Conservation (phyloP, 2,329 filamentous ascomycete species). For the Furcasterigmium furcatum region DNA sequence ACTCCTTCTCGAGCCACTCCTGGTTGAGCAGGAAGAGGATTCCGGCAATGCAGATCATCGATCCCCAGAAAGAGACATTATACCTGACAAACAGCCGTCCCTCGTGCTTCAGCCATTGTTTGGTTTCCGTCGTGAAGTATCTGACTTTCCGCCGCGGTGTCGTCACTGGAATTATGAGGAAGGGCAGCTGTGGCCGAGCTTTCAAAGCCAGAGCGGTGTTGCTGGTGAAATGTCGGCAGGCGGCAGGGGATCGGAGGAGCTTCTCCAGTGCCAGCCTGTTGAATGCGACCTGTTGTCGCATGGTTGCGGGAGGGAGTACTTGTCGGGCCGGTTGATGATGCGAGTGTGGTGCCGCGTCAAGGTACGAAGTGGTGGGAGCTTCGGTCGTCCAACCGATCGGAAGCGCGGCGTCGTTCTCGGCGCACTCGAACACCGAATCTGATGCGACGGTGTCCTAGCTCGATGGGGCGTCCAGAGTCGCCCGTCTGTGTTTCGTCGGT, state of each 20-base stretch:
- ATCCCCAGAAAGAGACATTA: slow-evolving; percentile 62
- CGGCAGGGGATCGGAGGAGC: slow-evolving; percentile 10
- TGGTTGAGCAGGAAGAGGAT: slow-evolving; percentile 66
- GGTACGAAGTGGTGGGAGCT: not conserved
- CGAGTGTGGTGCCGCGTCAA: not conserved
- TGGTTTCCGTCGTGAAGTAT: slow-evolving; percentile 76
- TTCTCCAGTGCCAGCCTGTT: slow-evolving; percentile 24
- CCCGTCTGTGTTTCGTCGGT: no score
- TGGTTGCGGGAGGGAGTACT: slow-evolving; percentile 11
- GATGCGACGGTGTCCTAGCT: no score
- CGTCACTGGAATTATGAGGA: slow-evolving; percentile 41
- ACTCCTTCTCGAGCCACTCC: slow-evolving; percentile 70
- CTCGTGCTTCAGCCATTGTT: slow-evolving; percentile 67
- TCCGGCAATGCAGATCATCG: slow-evolving; percentile 55
- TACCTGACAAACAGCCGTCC: slow-evolving; percentile 67
- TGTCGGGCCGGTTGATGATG: not conserved
- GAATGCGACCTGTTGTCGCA: slow-evolving; percentile 36
- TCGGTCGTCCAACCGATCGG: no score
- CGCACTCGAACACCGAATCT: no score
- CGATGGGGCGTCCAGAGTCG: no score
- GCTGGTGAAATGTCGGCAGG: slow-evolving; percentile 12
- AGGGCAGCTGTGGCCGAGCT: slow-evolving; percentile 45
- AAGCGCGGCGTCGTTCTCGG: no score
- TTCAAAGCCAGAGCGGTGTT: slow-evolving; percentile 19
- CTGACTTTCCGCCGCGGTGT: slow-evolving; percentile 55